These are phyloP conservation scores for Phellopilus nigrolimitatus DNA, from an alignment of 1,284 basidiomycete genomes.

Conservation along the genomic window DNA sequence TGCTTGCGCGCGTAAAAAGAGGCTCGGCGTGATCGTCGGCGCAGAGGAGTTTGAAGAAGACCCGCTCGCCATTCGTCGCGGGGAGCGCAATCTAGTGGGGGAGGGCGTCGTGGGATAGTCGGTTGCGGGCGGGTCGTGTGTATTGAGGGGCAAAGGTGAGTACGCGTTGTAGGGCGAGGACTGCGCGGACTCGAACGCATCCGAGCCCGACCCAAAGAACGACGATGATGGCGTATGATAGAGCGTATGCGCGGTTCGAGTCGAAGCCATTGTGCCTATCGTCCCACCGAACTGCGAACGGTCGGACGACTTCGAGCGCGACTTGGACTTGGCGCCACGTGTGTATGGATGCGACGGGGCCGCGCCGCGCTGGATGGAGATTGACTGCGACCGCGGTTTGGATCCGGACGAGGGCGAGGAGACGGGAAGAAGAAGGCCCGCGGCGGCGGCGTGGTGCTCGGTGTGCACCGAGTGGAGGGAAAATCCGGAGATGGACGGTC, in stretches of 20 bases:
- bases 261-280: constrained; percentile 46
- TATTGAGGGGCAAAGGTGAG: constrained; percentile 29
- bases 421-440: background rate
- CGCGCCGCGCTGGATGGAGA: constrained; percentile 14
- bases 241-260: constrained; percentile 51
- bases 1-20: constrained; percentile 40
- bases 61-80: constrained; percentile 38
- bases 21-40: constrained; percentile 57
- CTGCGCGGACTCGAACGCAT: constrained; percentile 45
- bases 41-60: constrained; percentile 46
- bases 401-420: too few relatives aligned
- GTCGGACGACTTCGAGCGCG: constrained; percentile 40
- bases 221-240: constrained; percentile 75
- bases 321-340: constrained; percentile 29
- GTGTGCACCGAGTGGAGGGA: constrained; percentile 8
- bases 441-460: background rate
- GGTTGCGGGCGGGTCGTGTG: constrained; percentile 22
- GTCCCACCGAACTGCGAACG: constrained; percentile 39
- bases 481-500: constrained; percentile 9
- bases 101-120: constrained; percentile 23
- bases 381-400: constrained; percentile 9
- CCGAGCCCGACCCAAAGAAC: constrained; percentile 37
- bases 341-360: background rate
- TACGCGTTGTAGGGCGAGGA: constrained; percentile 47
- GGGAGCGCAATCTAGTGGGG: constrained; percentile 21